These are phyloP conservation scores for Pseudocercospora macadamiae DNA, from an alignment of 2,329 filamentous ascomycete genomes.

Conservation along the genomic window DNA sequence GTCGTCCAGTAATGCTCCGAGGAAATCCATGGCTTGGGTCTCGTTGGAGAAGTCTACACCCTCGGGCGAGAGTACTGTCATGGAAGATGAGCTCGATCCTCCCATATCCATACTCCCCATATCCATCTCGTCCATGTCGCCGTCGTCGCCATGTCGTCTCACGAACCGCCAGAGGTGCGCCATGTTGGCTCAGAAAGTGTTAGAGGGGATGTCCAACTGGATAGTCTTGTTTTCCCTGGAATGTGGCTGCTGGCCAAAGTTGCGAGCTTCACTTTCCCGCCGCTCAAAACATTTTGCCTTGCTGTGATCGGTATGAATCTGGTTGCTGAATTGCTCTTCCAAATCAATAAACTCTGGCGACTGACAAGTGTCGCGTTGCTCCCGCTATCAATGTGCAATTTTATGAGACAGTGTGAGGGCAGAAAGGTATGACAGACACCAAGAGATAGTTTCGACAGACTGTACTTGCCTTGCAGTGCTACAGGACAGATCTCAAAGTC, in stretches of 20 bases:
- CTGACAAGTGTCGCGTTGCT: too few species aligned
- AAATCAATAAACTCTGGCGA: too few species aligned
- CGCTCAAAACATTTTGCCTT: neutral
- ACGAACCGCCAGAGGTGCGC: neutral
- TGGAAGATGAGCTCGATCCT: constrained; percentile 20
- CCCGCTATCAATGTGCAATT: too few species aligned
- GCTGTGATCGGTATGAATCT: neutral
- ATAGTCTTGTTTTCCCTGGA: neutral
- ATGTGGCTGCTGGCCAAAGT: neutral
- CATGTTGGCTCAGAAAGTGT: neutral
- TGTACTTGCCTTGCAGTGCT: neutral
- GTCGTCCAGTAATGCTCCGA: constrained; percentile 43
- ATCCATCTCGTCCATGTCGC: constrained; percentile 21
- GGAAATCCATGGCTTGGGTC: constrained; percentile 42
- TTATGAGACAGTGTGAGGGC: too few species aligned
- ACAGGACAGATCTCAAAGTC: neutral
- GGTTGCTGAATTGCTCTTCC: neutral
- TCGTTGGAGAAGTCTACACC: constrained; percentile 44
- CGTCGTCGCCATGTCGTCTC: constrained; percentile 12
- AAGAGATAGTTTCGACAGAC: neutral
- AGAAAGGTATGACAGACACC: neutral
- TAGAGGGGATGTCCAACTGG: neutral
- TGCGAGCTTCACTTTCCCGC: neutral
- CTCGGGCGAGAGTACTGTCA: constrained; percentile 34
- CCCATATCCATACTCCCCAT: constrained; percentile 29